Conservation (phyloP, 2,329 filamentous ascomycete genomes). For the Neurospora sp. region DNA sequence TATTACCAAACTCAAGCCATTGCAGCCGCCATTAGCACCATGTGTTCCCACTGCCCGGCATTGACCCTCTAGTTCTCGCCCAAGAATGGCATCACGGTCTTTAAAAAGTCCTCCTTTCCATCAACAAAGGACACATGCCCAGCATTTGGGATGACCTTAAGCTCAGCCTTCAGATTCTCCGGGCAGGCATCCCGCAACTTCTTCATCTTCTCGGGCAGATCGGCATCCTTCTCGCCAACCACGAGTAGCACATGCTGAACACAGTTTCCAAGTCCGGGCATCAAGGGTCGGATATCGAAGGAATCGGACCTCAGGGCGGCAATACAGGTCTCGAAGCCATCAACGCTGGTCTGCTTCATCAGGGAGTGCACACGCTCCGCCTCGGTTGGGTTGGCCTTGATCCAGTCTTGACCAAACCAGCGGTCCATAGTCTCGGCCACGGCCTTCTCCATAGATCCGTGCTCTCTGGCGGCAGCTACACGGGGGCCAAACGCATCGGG, state of each 20-base stretch:
- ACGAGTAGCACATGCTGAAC: conserved; percentile 28
- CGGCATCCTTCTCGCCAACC: conserved; percentile 32
- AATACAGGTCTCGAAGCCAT: conserved; percentile 33
- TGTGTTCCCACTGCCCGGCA: background rate
- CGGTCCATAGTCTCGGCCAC: conserved; percentile 27
- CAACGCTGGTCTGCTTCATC: conserved; percentile 29
- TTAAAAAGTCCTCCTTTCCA: conserved; percentile 24
- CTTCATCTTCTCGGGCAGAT: conserved; percentile 29
- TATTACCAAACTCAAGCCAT: background rate
- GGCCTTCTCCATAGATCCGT: conserved; percentile 22
- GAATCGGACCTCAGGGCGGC: conserved; percentile 26
- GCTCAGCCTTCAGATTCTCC: conserved; percentile 22
- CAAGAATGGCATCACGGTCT: conserved; percentile 1
- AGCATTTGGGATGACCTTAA: conserved; percentile 26
- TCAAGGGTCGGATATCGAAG: conserved; percentile 30
- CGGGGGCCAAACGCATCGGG: conserved; percentile 28
- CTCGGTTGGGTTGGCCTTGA: conserved; percentile 26
- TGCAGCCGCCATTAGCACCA: background rate
- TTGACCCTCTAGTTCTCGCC: background rate
- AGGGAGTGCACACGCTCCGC: conserved; percentile 23
- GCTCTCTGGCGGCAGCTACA: conserved; percentile 24
- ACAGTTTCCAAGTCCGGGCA: conserved; percentile 22
- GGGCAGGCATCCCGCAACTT: conserved; percentile 28
- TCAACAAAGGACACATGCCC: conserved; percentile 31
- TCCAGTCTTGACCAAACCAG: conserved; percentile 32